Conservation (phyloP, 164 flowering plant species). For the Vitis vinifera region ASM3070453v1 NC_081805.1:20127001-20127500, state of each 20-base stretch:
- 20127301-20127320: conserved; percentile 61
- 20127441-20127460: background rate
- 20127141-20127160: no score
- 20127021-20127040: no score
- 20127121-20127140: no score
- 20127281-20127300: conserved; percentile 58
- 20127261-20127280: conserved; percentile 40
- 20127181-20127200: background rate
- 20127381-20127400: conserved; percentile 66
- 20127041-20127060: no score
- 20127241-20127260: conserved; percentile 18
- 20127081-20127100: no score
- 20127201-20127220: background rate
- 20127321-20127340: conserved; percentile 51
- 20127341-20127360: conserved; percentile 63
- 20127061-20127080: no score
- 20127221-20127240: conserved; percentile 50
- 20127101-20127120: no score
- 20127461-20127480: conserved; percentile 36
- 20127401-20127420: conserved; percentile 23
- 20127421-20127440: background rate
- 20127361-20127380: conserved; percentile 40
- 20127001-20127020: no score
- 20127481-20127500: conserved; percentile 35
- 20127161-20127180: no score